These are phyloP conservation scores for Penicillium waksmanii DNA, from an alignment of 495 filamentous ascomycete species.

Conservation along the genomic window DNA sequence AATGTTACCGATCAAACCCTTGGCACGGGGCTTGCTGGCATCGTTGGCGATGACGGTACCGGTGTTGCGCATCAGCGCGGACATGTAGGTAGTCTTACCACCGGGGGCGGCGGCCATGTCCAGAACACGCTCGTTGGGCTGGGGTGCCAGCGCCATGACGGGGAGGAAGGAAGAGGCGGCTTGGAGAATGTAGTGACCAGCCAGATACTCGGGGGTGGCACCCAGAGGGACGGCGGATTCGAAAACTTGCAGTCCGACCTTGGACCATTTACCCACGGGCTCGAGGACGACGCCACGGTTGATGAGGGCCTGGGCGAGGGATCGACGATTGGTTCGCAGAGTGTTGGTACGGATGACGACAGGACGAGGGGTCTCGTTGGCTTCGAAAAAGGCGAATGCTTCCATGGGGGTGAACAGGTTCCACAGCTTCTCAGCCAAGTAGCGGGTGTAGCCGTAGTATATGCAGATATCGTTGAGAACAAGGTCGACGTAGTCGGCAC, in stretches of 20 bases:
- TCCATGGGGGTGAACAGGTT: constrained; percentile 91
- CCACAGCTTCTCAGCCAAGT: constrained; percentile 83
- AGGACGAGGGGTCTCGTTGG: constrained; percentile 90
- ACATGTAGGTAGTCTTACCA: constrained; percentile 96
- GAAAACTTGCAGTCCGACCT: constrained; percentile 95
- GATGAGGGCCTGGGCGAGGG: constrained; percentile 92
- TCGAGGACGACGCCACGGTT: constrained; percentile 96
- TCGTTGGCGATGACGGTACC: constrained; percentile 97
- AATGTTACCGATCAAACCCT: constrained; percentile 97
- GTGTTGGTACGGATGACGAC: constrained; percentile 94
- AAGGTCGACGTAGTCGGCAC: constrained; percentile 84
- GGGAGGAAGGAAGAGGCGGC: constrained; percentile 96
- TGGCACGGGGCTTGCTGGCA: constrained; percentile 87
- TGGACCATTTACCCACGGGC: constrained; percentile 97
- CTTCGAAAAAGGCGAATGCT: constrained; percentile 98
- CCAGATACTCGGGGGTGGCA: constrained; percentile 95
- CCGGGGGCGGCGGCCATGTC: constrained; percentile 98
- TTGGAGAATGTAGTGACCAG: constrained; percentile 97
- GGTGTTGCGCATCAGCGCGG: constrained; percentile 97
- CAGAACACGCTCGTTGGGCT: constrained; percentile 87
- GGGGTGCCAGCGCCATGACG: constrained; percentile 94
- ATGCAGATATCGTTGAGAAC: constrained; percentile 90
- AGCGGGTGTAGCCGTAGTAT: constrained; percentile 88
- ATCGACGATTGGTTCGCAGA: constrained; percentile 85
- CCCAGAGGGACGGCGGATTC: constrained; percentile 93